phyloP scores from a whole-genome alignment of 495 filamentous ascomycete species.

The Evernia prunastri region DNA sequence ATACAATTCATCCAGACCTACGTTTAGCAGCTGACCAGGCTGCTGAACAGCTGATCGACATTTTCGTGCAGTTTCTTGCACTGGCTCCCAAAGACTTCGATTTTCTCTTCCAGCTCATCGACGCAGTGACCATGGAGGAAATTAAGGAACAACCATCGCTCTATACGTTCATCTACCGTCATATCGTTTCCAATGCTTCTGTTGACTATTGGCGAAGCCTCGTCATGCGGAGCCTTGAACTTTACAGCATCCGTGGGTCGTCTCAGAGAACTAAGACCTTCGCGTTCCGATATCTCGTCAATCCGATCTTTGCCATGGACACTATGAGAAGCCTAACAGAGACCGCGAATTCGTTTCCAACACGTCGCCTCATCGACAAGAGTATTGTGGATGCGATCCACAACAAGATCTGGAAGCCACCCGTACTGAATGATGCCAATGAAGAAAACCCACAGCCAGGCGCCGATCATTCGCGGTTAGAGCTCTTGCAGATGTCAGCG shows the following conservation, averaged over 20 bases:
- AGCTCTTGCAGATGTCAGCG: slow-evolving; percentile 88
- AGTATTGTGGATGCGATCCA: slow-evolving; percentile 86
- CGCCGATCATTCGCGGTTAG: slow-evolving; percentile 93
- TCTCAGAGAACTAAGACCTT: slow-evolving; percentile 90
- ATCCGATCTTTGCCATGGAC: slow-evolving; percentile 96
- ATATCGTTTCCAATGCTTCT: slow-evolving; percentile 77
- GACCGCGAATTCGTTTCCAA: slow-evolving; percentile 25
- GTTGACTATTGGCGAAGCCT: slow-evolving; percentile 83
- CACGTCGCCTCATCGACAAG: slow-evolving; percentile 69
- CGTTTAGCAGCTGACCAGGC: slow-evolving; percentile 86
- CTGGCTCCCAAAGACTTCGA: slow-evolving; percentile 74
- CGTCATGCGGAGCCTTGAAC: slow-evolving; percentile 77
- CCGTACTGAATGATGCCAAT: slow-evolving; percentile 62
- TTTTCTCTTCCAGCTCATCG: slow-evolving; percentile 79
- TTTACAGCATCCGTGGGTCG: slow-evolving; percentile 70
- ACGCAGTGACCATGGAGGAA: slow-evolving; percentile 75
- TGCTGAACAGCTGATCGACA: slow-evolving; percentile 78
- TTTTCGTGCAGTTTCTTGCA: slow-evolving; percentile 72
- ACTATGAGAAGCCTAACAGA: slow-evolving; percentile 52
- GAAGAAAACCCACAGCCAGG: slow-evolving; percentile 82
- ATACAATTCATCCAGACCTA: slow-evolving; percentile 56
- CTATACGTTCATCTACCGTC: slow-evolving; percentile 72
- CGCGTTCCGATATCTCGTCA: slow-evolving; percentile 83
- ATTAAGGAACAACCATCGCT: slow-evolving; percentile 70
- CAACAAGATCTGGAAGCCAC: slow-evolving; percentile 88